These are phyloP conservation scores for Sphaerosporella brunnea DNA, from an alignment of 495 filamentous ascomycete genomes.

Conservation along the genomic window DNA sequence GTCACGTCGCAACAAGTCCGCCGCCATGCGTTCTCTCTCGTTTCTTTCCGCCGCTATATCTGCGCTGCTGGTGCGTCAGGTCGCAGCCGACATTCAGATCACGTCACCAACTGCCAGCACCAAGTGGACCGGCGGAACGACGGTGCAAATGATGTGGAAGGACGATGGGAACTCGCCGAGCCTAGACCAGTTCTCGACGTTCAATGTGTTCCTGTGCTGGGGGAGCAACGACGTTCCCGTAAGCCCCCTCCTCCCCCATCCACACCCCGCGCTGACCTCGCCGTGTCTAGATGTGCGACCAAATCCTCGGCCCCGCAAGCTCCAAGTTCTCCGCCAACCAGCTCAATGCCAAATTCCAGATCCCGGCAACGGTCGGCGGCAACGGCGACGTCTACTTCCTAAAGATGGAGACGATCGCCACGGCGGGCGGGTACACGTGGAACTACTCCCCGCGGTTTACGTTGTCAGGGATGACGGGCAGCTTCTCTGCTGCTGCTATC, in stretches of 20 bases:
- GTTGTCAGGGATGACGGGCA: conserved; percentile 47
- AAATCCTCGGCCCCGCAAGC: conserved; percentile 31
- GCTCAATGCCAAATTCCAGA: conserved; percentile 34
- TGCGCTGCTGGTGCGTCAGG: too few relatives aligned
- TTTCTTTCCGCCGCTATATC: conserved; percentile 30
- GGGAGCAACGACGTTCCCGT: conserved; percentile 37
- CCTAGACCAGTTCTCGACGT: conserved; percentile 37
- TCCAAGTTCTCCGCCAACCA: conserved; percentile 32
- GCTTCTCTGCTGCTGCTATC: conserved; percentile 35
- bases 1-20: neutral
- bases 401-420: conserved; percentile 39
- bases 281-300: conserved; percentile 9
- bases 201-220: conserved; percentile 45
- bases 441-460: conserved; percentile 51
- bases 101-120: conserved; percentile 34
- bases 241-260: neutral
- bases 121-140: conserved; percentile 31
- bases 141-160: conserved; percentile 41
- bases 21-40: neutral
- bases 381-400: conserved; percentile 49
- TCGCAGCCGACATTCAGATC: conserved; percentile 44
- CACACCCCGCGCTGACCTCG: neutral
- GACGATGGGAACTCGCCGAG: conserved; percentile 36
- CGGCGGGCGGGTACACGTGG: conserved; percentile 34
- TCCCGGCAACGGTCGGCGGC: conserved; percentile 34